Evolutionary conservation across 805 yeast species (phyloP).

Genomic region (Tetrapisispora iriomotensis): DNA sequence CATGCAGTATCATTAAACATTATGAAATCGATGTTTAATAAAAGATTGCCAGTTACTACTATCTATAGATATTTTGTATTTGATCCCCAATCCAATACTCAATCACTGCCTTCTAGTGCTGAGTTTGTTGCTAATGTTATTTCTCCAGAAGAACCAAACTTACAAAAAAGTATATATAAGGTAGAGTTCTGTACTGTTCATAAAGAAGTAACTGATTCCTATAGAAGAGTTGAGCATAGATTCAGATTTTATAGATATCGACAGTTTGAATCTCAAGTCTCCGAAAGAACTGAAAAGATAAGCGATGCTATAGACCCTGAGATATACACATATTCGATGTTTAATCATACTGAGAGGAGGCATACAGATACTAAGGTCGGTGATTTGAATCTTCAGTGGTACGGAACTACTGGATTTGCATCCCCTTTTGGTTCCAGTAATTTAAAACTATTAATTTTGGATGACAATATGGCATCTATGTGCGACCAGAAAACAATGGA

Average conservation of each 20-base stretch:
- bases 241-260: slow-evolving; percentile 17
- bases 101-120: slow-evolving; percentile 8
- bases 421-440: slow-evolving; percentile 29
- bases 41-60: slow-evolving; percentile 21
- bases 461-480: slow-evolving; percentile 28
- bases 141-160: slow-evolving; percentile 5
- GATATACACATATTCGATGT: slow-evolving; percentile 21
- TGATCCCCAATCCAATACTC: slow-evolving; percentile 5
- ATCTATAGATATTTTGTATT: slow-evolving; percentile 22
- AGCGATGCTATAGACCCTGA: neutral
- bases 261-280: slow-evolving; percentile 11
- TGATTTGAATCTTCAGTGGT: slow-evolving; percentile 32
- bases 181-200: slow-evolving; percentile 29
- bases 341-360: slow-evolving; percentile 24
- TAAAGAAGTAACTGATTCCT: slow-evolving; percentile 14
- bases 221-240: slow-evolving; percentile 23
- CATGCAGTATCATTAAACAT: slow-evolving; percentile 26
- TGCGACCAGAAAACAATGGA: slow-evolving; percentile 15
- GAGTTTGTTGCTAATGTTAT: slow-evolving; percentile 6
- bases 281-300: slow-evolving; percentile 7
- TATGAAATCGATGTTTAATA: slow-evolving; percentile 25
- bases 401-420: slow-evolving; percentile 31
- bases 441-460: slow-evolving; percentile 28
- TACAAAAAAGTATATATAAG: slow-evolving; percentile 11
- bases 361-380: slow-evolving; percentile 27